Evolutionary conservation across 495 filamentous ascomycete genomes (phyloP).

Genomic region (Xylaria acuta): DNA sequence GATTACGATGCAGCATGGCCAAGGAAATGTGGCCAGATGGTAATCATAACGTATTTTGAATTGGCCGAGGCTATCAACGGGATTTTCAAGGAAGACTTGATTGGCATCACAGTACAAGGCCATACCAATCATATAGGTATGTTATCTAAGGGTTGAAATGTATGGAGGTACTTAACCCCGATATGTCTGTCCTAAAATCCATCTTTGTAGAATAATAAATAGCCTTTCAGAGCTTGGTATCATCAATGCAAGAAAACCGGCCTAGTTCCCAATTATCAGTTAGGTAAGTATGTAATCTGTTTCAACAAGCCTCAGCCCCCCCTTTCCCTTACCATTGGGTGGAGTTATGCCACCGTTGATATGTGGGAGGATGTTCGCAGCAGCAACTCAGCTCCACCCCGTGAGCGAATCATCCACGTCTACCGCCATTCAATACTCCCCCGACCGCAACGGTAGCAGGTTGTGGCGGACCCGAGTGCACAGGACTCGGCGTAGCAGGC

Average conservation of each 20-base stretch:
- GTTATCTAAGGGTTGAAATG: background rate
- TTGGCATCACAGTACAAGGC: background rate
- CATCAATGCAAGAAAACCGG: conserved; percentile 12
- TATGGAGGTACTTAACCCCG: background rate
- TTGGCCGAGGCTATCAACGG: background rate
- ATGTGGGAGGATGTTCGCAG: background rate
- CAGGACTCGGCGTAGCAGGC: conserved; percentile 26
- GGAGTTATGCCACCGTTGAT: background rate
- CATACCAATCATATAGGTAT: background rate
- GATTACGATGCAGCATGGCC: background rate
- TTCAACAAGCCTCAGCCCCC: no score
- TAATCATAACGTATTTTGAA: background rate
- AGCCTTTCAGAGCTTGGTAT: background rate
- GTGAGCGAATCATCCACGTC: background rate
- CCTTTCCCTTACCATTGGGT: background rate
- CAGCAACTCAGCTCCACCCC: background rate
- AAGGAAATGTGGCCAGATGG: background rate
- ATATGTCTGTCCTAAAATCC: background rate
- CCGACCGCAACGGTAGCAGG: background rate
- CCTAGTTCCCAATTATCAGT: background rate
- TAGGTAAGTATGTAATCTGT: background rate
- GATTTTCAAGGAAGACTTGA: background rate
- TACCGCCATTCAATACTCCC: background rate
- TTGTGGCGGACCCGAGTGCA: conserved; percentile 9
- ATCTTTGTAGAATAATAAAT: background rate